These are phyloP conservation scores for Pyrenopolyporus hunteri DNA, from an alignment of 495 filamentous ascomycete species.

Conservation along the genomic window DNA sequence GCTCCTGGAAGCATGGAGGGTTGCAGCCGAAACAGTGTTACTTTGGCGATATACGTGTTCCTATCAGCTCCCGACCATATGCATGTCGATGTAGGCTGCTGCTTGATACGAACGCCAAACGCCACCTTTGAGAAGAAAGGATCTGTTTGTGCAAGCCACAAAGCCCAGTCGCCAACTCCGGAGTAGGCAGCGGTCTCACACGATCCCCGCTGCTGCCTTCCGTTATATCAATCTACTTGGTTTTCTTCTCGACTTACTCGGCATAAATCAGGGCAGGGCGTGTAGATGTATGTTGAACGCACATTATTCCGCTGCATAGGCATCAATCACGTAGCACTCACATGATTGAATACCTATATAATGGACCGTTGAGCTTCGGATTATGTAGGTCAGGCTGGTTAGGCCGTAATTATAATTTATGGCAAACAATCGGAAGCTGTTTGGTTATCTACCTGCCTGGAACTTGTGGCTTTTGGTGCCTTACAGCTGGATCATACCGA, in stretches of 20 bases:
- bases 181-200: no score
- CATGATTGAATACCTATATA: background rate
- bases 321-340: background rate
- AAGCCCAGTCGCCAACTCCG: no score
- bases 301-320: background rate
- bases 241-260: no score
- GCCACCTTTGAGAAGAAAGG: no score
- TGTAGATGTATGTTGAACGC: background rate
- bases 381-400: background rate
- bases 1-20: no score
- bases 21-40: background rate
- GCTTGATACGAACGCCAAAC: background rate
- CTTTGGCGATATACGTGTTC: constrained; percentile 1
- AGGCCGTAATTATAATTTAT: background rate
- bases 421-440: background rate
- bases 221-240: background rate
- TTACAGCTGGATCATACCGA: no score
- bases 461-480: no score
- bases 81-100: background rate
- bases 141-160: no score
- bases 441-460: background rate
- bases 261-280: no score
- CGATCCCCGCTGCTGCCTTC: background rate
- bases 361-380: background rate
- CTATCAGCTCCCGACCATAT: background rate